Conservation (phyloP, 306 rosid species). For the Prunus salicina region DNA sequence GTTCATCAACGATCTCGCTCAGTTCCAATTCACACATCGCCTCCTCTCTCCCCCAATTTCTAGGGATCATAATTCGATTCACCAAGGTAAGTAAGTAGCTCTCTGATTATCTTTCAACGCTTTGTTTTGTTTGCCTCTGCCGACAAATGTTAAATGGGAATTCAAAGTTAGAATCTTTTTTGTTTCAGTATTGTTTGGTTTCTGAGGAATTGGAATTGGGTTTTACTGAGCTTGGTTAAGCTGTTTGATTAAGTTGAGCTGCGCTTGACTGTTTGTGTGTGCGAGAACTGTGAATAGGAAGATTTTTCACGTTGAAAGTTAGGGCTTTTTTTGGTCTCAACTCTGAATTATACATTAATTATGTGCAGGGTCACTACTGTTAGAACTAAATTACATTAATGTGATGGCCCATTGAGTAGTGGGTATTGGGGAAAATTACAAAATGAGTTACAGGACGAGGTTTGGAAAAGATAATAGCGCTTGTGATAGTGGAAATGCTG, state of each 20-base stretch:
- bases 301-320: background rate
- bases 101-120: conserved; percentile 1
- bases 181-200: background rate
- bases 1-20: background rate
- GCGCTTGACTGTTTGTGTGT: background rate
- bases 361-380: background rate
- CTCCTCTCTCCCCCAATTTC: background rate
- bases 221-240: background rate
- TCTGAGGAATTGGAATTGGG: background rate
- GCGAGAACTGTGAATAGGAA: background rate
- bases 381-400: background rate
- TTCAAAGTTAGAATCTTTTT: background rate
- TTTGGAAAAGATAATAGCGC: conserved; percentile 39
- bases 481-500: conserved; percentile 38
- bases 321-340: background rate
- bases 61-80: conserved; percentile 1
- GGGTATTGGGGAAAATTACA: background rate
- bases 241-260: background rate
- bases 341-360: background rate
- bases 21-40: background rate
- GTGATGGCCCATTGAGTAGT: conserved; percentile 5
- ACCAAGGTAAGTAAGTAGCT: background rate
- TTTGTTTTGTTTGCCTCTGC: background rate
- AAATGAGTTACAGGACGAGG: conserved; percentile 1
- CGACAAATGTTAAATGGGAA: background rate